Conservation (phyloP, 352 stramenopile species). For the Globisporangium splendens region DNA sequence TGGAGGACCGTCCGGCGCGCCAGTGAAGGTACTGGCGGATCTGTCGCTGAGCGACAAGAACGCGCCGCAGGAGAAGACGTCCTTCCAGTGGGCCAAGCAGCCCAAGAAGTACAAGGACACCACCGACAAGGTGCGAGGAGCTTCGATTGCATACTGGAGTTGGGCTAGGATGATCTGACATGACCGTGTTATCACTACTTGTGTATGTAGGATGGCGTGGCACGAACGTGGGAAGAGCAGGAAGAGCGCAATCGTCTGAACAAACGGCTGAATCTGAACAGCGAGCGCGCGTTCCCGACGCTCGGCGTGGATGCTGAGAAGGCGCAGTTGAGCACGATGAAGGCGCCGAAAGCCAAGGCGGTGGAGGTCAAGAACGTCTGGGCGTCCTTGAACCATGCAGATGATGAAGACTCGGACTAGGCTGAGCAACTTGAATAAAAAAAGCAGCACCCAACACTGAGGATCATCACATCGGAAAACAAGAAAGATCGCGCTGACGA, state of each 20-base stretch:
- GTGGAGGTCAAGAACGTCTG: constrained; percentile 76
- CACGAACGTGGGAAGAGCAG: constrained; percentile 67
- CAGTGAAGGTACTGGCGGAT: constrained; percentile 58
- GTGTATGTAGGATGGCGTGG: constrained; percentile 37
- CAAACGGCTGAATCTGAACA: constrained; percentile 62
- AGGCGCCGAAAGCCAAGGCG: constrained; percentile 48
- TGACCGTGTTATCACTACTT: too few relatives aligned
- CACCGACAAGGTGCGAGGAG: constrained; percentile 27
- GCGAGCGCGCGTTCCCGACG: constrained; percentile 75
- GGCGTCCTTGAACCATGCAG: constrained; percentile 57
- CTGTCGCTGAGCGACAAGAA: constrained; percentile 57
- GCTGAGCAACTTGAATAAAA: neutral
- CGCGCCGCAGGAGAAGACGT: constrained; percentile 33
- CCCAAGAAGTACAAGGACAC: constrained; percentile 82
- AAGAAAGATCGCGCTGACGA: neutral
- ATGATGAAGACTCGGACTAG: constrained; percentile 62
- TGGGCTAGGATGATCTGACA: too few relatives aligned
- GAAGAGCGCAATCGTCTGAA: constrained; percentile 63
- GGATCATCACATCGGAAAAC: too few relatives aligned
- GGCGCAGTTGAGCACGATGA: constrained; percentile 60
- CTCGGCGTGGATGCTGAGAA: constrained; percentile 50
- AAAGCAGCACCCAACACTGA: neutral
- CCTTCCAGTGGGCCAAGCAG: constrained; percentile 83
- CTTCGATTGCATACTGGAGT: too few relatives aligned
- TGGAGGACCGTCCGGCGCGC: constrained; percentile 10